Base-by-base conservation (phyloP, 306 rosid species). In the Vicia villosa region DNA sequence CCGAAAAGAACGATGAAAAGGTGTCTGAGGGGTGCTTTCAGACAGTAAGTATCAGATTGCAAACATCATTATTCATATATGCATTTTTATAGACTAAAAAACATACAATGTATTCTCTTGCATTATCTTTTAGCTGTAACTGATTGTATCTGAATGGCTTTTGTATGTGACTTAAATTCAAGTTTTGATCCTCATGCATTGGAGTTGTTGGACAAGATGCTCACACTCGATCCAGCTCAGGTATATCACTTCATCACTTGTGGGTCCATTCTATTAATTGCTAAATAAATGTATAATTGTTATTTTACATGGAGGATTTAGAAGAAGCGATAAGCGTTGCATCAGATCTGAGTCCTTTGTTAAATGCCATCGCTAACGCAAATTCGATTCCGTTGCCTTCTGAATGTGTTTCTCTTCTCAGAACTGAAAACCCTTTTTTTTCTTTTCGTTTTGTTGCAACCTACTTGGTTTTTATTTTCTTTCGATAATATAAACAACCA, bases 181-280 rank as follows among this genome's bases (percentile, higher is more conserved):
- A 56, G 95, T 46, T 86, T 82, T 72, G 95, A 86, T 68, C 74
- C 81, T 22, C 86, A 86, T 80, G 95, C 95, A 65, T 37, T 88
- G 52, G 95, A 88, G 50, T 84, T 88, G 70, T 77, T 88, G 79
- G 95, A 88, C 57, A 76, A 72, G 79, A 82, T 88, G 86, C 78
- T 88, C 55, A 63, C 91, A 26, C 91, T 88, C 74, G 88, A 86
- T 82, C 91, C 95, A 12, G 74, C 75, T 61, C 87, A 88, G 95
- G 91, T 88, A 81, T n/a, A 81, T 22, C 19, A 16, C 54, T 36
- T 65, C 40, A 3, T 64, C 52, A 13, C 32, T 7, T 30, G 20
- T 6, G 36, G 13, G 11, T 50, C 59, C 43, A 38, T 37, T 34
- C 17, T 55, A 58, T 42, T 69, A 38, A 57, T 75, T 34, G 73